A percentile compares a stretch with the other conserved stretches of the same genome.
Evolutionary conservation across 495 filamentous ascomycete genomes (phyloP).

Genomic region (Podospora pseudopauciseta): DNA sequence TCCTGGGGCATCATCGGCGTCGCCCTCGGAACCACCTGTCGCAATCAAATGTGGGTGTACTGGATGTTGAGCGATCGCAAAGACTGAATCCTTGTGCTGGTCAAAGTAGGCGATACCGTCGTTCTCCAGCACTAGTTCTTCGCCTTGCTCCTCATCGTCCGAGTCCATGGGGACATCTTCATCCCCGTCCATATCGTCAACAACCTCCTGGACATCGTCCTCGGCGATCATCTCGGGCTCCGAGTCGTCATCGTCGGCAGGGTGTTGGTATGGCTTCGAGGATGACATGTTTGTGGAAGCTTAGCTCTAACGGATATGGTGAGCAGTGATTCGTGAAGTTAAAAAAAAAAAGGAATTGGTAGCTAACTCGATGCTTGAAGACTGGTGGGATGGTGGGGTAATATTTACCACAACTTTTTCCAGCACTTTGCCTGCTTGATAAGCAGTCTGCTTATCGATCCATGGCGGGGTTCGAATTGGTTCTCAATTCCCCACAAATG

Average conservation of each 20-base stretch:
- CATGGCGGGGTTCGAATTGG: background rate
- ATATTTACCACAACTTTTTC: conserved; percentile 5
- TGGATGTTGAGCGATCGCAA: conserved; percentile 90
- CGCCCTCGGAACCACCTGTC: conserved; percentile 82
- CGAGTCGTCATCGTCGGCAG: conserved; percentile 42
- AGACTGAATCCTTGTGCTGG: conserved; percentile 79
- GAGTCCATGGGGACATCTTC: conserved; percentile 73
- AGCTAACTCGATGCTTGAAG: background rate
- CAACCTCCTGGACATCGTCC: conserved; percentile 55
- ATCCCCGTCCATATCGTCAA: conserved; percentile 63
- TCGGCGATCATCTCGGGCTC: conserved; percentile 61
- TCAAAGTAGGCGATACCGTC: conserved; percentile 93
- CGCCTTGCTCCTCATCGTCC: conserved; percentile 52
- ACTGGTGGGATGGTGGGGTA: conserved; percentile 1
- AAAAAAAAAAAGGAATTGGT: background rate
- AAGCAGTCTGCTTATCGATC: conserved; percentile 9
- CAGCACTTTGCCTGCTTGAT: conserved; percentile 2
- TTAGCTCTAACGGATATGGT: background rate
- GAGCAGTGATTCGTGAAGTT: background rate
- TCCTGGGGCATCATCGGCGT: conserved; percentile 57
- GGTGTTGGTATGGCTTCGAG: conserved; percentile 22
- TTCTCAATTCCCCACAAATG: background rate
- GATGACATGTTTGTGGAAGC: conserved; percentile 23
- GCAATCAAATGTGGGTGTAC: conserved; percentile 70
- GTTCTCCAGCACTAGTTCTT: conserved; percentile 79